Conservation (phyloP, 2,329 filamentous ascomycete species). For the Immersiporthe knoxdaviesiana region DNA sequence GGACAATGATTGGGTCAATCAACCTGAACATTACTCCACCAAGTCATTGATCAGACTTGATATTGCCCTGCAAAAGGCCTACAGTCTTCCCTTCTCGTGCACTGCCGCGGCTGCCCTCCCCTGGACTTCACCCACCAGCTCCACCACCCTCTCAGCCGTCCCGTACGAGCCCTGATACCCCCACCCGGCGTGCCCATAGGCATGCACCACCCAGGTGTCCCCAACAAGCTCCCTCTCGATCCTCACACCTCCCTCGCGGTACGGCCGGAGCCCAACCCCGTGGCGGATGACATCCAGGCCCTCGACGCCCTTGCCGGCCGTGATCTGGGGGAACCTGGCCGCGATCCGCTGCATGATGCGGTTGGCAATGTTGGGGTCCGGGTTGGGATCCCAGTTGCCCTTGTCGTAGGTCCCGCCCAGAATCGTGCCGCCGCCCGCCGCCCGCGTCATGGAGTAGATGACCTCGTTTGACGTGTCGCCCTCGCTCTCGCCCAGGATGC, state of each 20-base stretch:
- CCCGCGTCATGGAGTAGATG: constrained; percentile 81
- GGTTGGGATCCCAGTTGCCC: constrained; percentile 76
- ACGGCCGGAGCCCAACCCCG: constrained; percentile 79
- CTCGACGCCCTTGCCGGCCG: constrained; percentile 68
- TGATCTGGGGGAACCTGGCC: constrained; percentile 65
- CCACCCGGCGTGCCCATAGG: constrained; percentile 79
- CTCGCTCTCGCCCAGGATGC: constrained; percentile 62
- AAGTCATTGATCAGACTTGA: too few relatives aligned
- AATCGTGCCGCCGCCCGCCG: constrained; percentile 78
- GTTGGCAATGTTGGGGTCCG: constrained; percentile 77
- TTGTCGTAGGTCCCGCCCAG: constrained; percentile 85
- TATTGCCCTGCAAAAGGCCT: background rate
- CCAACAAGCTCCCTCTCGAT: constrained; percentile 74
- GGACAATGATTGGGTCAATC: too few relatives aligned
- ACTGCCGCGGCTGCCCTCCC: constrained; percentile 37
- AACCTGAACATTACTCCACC: too few relatives aligned
- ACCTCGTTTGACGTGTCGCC: constrained; percentile 70
- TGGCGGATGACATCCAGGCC: constrained; percentile 77
- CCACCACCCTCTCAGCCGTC: constrained; percentile 67
- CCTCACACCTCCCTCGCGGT: constrained; percentile 72
- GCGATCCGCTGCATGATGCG: constrained; percentile 84
- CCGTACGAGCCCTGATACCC: constrained; percentile 75
- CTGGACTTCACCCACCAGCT: constrained; percentile 66
- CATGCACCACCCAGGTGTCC: constrained; percentile 71
- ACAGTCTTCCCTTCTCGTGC: constrained; percentile 24